These are phyloP conservation scores for Hypoxylon sp. DNA, from an alignment of 2,329 filamentous ascomycete species.

Conservation along the genomic window DNA sequence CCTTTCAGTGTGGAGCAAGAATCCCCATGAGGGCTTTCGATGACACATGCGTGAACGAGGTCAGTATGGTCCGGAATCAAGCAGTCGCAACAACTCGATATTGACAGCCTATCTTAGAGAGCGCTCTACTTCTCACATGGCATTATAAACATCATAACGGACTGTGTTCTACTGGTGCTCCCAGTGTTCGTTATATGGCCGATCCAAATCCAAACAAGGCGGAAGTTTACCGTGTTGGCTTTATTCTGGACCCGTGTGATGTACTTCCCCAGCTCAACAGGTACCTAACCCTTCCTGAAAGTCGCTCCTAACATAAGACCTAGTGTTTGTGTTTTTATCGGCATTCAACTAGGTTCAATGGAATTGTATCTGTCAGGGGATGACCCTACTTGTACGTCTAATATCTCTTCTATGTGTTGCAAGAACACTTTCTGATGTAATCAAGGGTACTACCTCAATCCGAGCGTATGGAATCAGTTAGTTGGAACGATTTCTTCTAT, in stretches of 20 bases:
- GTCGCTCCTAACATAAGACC: neutral
- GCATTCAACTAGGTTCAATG: slow-evolving; percentile 20
- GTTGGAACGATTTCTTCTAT: neutral
- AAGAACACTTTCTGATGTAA: slow-evolving; percentile 1
- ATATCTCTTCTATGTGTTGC: neutral
- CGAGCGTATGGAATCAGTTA: slow-evolving; percentile 32
- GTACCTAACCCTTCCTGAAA: neutral
- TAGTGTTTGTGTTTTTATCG: slow-evolving; percentile 23
- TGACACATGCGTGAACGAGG: too few relatives aligned
- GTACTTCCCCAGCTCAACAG: slow-evolving; percentile 5
- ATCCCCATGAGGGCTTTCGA: too few relatives aligned
- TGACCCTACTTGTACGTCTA: slow-evolving; percentile 27
- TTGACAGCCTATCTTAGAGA: neutral
- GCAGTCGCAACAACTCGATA: too few relatives aligned
- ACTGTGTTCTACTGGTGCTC: slow-evolving; percentile 17
- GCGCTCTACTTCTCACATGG: slow-evolving; percentile 26
- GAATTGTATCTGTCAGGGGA: slow-evolving; percentile 12
- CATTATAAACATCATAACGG: slow-evolving; percentile 31
- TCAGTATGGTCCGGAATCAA: too few relatives aligned
- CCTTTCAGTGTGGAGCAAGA: too few relatives aligned
- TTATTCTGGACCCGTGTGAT: slow-evolving; percentile 21
- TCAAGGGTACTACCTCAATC: slow-evolving; percentile 25
- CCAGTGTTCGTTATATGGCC: slow-evolving; percentile 28
- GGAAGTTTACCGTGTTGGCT: slow-evolving; percentile 18
- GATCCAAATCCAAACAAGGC: slow-evolving; percentile 22